A percentile compares a stretch with the other conserved stretches of the same genome.
phyloP scores from a whole-genome alignment of 108 stramenopile species.

The Skeletonema potamos region DNA sequence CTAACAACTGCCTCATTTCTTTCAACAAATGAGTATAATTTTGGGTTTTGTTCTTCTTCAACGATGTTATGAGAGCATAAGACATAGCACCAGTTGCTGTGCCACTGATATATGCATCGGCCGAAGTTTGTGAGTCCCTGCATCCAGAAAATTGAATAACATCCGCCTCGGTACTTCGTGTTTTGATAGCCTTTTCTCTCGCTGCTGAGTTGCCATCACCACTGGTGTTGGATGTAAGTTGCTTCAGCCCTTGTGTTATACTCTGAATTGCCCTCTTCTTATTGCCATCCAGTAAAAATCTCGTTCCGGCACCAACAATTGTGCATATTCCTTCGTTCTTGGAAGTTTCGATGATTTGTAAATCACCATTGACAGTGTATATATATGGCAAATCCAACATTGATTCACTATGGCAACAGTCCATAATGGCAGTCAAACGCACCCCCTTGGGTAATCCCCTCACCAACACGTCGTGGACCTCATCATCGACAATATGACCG shows the following conservation, averaged over 20 bases:
- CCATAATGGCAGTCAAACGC: conserved; percentile 59
- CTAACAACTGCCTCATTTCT: conserved; percentile 53
- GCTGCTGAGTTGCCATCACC: conserved; percentile 29
- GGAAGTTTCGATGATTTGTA: conserved; percentile 38
- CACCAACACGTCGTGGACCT: conserved; percentile 51
- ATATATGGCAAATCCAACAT: conserved; percentile 50
- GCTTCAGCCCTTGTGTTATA: conserved; percentile 20
- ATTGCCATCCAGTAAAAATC: conserved; percentile 43
- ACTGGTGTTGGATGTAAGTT: conserved; percentile 21
- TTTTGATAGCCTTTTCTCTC: conserved; percentile 26
- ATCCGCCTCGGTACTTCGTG: conserved; percentile 35
- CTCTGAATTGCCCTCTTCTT: conserved; percentile 27
- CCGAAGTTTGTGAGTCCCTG: conserved; percentile 66
- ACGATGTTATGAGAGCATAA: conserved; percentile 51
- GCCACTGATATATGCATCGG: conserved; percentile 57
- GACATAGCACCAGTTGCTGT: conserved; percentile 63
- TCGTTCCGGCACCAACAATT: conserved; percentile 36
- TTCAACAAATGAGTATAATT: conserved; percentile 54
- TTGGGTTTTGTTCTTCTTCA: conserved; percentile 31
- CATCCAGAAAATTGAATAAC: conserved; percentile 67
- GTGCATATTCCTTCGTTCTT: conserved; percentile 32
- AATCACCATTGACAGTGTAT: conserved; percentile 39
- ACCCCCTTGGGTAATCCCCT: conserved; percentile 55
- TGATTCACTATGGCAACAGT: conserved; percentile 71
- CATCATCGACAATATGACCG: conserved; percentile 64